Evolutionary conservation across 2,329 filamentous ascomycete genomes (phyloP).

Genomic region (Hortaea werneckii): DNA sequence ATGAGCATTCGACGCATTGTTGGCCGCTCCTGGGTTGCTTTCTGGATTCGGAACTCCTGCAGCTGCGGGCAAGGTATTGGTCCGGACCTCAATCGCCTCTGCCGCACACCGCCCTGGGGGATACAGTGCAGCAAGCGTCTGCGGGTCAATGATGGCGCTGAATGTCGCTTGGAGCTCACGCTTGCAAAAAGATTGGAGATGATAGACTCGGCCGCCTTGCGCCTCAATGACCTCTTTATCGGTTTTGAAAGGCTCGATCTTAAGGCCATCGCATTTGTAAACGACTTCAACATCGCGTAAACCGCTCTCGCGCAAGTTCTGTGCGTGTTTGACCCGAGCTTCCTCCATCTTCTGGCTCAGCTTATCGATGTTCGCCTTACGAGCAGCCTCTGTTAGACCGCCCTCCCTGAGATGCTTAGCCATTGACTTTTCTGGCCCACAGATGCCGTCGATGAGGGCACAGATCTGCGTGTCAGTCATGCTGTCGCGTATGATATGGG

Average conservation of each 20-base stretch:
- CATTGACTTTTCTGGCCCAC: background rate
- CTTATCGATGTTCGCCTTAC: background rate
- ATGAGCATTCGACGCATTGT: no score
- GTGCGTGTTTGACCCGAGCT: constrained; percentile 1
- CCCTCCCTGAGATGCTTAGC: background rate
- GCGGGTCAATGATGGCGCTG: constrained; percentile 2
- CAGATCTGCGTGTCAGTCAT: constrained; percentile 1
- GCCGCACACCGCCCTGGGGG: background rate
- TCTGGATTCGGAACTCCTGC: no score
- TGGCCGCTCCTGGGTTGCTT: no score
- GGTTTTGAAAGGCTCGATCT: constrained; percentile 3
- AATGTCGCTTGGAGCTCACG: background rate
- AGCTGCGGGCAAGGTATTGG: constrained; percentile 1
- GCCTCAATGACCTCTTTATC: constrained; percentile 1
- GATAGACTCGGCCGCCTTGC: constrained; percentile 1
- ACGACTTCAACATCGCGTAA: constrained; percentile 3
- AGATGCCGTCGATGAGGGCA: background rate
- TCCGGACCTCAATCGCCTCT: constrained; percentile 1
- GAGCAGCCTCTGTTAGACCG: background rate
- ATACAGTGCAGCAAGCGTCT: constrained; percentile 1
- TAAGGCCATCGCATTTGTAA: background rate
- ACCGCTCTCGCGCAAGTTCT: background rate
- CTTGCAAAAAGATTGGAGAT: constrained; percentile 1
- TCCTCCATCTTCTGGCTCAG: background rate
- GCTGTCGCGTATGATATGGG: constrained; percentile 1